These are phyloP conservation scores for Crepidotus sp. DNA, from an alignment of 1,284 basidiomycete species.

Conservation along the genomic window DNA sequence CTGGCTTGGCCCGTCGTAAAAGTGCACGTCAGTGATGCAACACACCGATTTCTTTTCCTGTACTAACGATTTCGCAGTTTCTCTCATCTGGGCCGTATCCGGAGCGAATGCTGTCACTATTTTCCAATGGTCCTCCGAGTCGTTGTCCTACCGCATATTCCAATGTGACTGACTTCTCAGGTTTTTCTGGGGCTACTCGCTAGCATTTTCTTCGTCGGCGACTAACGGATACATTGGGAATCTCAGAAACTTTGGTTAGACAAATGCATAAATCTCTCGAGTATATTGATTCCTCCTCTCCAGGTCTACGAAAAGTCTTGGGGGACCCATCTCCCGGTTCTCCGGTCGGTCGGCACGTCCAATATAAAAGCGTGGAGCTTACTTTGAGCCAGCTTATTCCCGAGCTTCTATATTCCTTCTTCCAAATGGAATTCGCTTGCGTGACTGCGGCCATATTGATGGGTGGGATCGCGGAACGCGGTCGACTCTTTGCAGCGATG, in stretches of 20 bases:
- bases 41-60: background rate
- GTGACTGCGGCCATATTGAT: slow-evolving; percentile 71
- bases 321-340: slow-evolving; percentile 71
- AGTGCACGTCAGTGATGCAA: slow-evolving; percentile 18
- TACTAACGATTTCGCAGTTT: slow-evolving; percentile 29
- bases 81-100: slow-evolving; percentile 61
- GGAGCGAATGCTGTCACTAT: slow-evolving; percentile 73
- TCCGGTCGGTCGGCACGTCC: slow-evolving; percentile 23
- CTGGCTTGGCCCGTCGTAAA: slow-evolving; percentile 18
- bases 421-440: slow-evolving; percentile 83
- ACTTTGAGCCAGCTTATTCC: slow-evolving; percentile 39
- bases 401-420: slow-evolving; percentile 73
- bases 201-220: slow-evolving; percentile 73
- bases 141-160: background rate
- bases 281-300: background rate
- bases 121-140: slow-evolving; percentile 85
- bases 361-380: background rate
- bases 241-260: slow-evolving; percentile 55
- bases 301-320: slow-evolving; percentile 51
- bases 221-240: slow-evolving; percentile 77
- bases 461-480: slow-evolving; percentile 77
- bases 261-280: background rate
- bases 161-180: background rate
- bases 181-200: slow-evolving; percentile 71
- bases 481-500: slow-evolving; percentile 81